Conservation (phyloP, 352 stramenopile species). For the Saprolegnia diclina region DNA sequence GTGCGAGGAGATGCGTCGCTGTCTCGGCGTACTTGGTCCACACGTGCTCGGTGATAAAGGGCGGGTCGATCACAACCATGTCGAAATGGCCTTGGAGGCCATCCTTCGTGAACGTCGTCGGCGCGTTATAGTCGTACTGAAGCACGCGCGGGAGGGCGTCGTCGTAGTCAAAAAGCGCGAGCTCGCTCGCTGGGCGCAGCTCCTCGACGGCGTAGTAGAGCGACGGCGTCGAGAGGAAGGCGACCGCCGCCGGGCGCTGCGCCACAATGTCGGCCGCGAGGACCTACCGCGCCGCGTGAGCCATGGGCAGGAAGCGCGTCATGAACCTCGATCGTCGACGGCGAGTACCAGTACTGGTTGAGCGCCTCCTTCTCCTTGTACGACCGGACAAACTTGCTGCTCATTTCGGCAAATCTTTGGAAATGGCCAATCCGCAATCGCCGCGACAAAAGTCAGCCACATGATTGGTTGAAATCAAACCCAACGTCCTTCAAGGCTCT, state of each 20-base stretch:
- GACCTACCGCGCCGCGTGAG: constrained; percentile 16
- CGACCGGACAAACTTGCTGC: constrained; percentile 25
- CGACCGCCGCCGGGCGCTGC: constrained; percentile 48
- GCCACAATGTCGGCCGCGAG: constrained; percentile 56
- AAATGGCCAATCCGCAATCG: constrained; percentile 20
- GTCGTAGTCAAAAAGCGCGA: constrained; percentile 32
- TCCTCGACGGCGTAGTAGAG: constrained; percentile 81
- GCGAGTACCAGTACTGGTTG: constrained; percentile 97
- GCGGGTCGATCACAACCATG: constrained; percentile 90
- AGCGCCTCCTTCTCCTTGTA: constrained; percentile 83
- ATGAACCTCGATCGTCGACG: constrained; percentile 70
- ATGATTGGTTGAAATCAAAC: constrained; percentile 1
- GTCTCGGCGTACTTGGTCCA: constrained; percentile 85
- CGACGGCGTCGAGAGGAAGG: constrained; percentile 91
- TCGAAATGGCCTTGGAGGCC: constrained; percentile 68
- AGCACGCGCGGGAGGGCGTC: constrained; percentile 50
- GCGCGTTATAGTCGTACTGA: constrained; percentile 87
- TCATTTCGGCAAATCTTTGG: constrained; percentile 20
- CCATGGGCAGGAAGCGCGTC: constrained; percentile 25
- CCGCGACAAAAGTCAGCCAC: no score
- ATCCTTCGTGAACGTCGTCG: constrained; percentile 48
- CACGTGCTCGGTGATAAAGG: constrained; percentile 92
- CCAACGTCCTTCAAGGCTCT: background rate
- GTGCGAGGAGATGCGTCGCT: constrained; percentile 51
- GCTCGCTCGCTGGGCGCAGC: background rate